Base-by-base conservation (phyloP, 2,329 filamentous ascomycete genomes). In the Fusarium sambucinum region DNA sequence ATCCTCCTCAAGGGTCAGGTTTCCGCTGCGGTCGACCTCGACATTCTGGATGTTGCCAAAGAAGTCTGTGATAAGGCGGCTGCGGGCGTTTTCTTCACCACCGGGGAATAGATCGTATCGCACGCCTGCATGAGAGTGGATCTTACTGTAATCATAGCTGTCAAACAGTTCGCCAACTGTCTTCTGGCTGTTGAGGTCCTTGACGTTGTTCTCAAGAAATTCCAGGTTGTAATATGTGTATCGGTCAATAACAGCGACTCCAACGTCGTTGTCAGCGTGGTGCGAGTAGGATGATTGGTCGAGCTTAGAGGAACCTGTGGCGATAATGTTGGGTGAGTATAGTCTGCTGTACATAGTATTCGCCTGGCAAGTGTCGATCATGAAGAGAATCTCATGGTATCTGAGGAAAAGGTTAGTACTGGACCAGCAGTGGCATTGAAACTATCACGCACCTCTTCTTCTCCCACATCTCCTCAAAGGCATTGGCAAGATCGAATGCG, bases 391-490 rank as follows among this genome's bases (percentile, higher is more conserved):
- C 80, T 99, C 96, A 78, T 98, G 93, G 80, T 98, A 99, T 77
- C 90, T 92, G 9, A 47, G 25, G 21, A 30, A 55, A 14, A 27
- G 7, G 35, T 68, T 42, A 71, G 60, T 25, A 45, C n/a, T 12
- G 19, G 13, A 17, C 46, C 21, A 23, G 32, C 29, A 38, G 33
- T n/a, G 46, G 77, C n/a, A 79, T 29, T 40, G 23, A n/a, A 19
- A 30, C 33, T 21, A 16, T 16, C 21, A 45, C 70, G 14, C n/a
- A 90, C 84, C 96, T 90, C 83, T 96, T 96, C 89, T 99, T 99
- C 86, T 99, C 96, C 92, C 94, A 97, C 96, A 99, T 99, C 84
- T 99, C 95, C 80, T 96, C 94, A 78, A 99, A 98, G 0, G 96
- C 96, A 79, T 99, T 93, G 7, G 96, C 96, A 59, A 99, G 83